Percentiles rank a stretch among this genome's conserved stretches.
Conservation (phyloP, 805 yeast species). For the Candida gorgasii region DNA sequence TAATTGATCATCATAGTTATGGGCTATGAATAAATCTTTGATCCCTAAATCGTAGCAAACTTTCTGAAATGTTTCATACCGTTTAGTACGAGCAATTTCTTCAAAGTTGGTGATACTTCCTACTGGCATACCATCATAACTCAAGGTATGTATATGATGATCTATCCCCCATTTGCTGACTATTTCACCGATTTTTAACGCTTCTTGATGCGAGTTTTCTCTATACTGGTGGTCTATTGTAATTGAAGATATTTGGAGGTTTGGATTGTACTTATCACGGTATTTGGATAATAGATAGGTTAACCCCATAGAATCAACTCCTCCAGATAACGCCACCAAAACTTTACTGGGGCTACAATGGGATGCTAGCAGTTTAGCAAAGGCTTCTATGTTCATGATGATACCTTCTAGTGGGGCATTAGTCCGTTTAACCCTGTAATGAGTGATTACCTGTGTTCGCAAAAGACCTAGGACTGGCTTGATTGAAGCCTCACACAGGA, state of each 20-base stretch:
- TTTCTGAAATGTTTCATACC: conserved; percentile 48
- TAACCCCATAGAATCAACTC: conserved; percentile 78
- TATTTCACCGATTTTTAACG: conserved; percentile 36
- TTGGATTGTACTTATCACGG: conserved; percentile 25
- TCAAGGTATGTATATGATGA: conserved; percentile 31
- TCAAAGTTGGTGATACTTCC: conserved; percentile 47
- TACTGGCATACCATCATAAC: conserved; percentile 26
- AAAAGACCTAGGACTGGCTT: not conserved
- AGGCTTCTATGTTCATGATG: conserved; percentile 18
- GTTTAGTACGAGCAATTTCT: conserved; percentile 54
- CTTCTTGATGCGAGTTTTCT: conserved; percentile 50
- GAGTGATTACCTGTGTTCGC: not conserved
- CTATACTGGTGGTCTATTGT: conserved; percentile 69
- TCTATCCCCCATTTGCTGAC: conserved; percentile 34
- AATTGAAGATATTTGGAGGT: conserved; percentile 48
- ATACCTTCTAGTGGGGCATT: not conserved
- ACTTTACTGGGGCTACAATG: conserved; percentile 19
- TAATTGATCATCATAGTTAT: conserved; percentile 68
- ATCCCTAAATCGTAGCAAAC: conserved; percentile 40
- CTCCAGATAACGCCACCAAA: conserved; percentile 72
- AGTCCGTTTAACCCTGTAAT: not conserved
- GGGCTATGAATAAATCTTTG: conserved; percentile 56
- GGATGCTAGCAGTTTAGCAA: conserved; percentile 15
- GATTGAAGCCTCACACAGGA: too few species aligned
- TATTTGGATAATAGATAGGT: conserved; percentile 49